phyloP scores from a whole-genome alignment of 306 rosid genomes.

The Vigna radiata region DNA sequence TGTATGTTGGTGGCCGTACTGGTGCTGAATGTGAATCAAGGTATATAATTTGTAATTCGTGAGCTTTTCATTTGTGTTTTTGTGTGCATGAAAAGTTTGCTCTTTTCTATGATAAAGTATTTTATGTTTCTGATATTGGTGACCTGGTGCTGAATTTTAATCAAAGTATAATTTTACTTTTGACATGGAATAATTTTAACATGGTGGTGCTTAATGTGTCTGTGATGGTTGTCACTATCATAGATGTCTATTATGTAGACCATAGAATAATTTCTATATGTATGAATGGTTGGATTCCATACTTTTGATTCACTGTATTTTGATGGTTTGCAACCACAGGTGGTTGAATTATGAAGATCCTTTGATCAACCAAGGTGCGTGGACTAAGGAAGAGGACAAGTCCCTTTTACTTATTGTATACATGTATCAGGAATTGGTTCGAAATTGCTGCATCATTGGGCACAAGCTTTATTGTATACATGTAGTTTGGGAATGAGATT shows the following conservation, averaged over 20 bases:
- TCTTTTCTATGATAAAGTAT: neutral
- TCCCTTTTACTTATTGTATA: constrained; percentile 64
- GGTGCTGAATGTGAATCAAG: constrained; percentile 93
- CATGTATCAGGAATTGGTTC: constrained; percentile 79
- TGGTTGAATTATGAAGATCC: constrained; percentile 98
- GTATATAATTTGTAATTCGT: constrained; percentile 55
- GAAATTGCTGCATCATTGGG: constrained; percentile 69
- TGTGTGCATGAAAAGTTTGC: constrained; percentile 19
- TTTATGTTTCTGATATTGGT: no score
- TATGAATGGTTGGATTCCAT: constrained; percentile 32
- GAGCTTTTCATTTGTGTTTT: constrained; percentile 1
- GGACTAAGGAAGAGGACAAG: constrained; percentile 79
- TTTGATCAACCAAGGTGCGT: constrained; percentile 71
- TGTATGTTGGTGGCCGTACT: constrained; percentile 67
- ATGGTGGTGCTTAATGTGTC: constrained; percentile 64
- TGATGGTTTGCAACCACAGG: constrained; percentile 55
- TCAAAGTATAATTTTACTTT: constrained; percentile 14
- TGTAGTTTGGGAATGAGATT: no score
- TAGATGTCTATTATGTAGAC: no score
- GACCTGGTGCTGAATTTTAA: no score
- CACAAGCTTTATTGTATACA: no score
- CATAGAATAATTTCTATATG: constrained; percentile 25
- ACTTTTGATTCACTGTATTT: constrained; percentile 32
- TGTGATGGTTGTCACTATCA: constrained; percentile 72
- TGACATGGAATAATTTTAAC: constrained; percentile 59